A percentile compares a stretch with the other conserved stretches of the same genome.
Conservation (phyloP, 2,329 filamentous ascomycete species). For the Teratosphaeria gauchensis region DNA sequence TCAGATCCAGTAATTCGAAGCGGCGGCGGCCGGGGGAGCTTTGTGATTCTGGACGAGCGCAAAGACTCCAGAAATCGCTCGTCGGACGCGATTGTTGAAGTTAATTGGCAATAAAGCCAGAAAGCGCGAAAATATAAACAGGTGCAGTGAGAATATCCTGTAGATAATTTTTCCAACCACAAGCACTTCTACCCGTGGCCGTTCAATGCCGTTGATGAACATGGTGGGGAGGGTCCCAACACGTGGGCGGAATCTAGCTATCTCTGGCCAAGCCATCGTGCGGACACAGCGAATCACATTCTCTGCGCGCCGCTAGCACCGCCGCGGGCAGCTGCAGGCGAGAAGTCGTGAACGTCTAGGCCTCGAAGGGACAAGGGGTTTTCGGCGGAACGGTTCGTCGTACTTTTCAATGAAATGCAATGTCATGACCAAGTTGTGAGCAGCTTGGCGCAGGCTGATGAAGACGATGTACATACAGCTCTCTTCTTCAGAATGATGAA, state of each 20-base stretch:
- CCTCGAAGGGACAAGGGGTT: background rate
- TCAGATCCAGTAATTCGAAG: background rate
- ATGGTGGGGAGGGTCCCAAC: background rate
- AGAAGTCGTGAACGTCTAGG: background rate
- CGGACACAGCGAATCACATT: too few species aligned
- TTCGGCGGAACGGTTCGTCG: too few species aligned
- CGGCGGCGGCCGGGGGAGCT: constrained; percentile 29
- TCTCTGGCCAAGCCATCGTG: background rate
- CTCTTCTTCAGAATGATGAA: too few species aligned
- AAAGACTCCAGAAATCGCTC: constrained; percentile 51
- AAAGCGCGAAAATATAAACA: background rate
- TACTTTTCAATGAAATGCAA: too few species aligned
- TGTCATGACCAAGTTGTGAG: too few species aligned
- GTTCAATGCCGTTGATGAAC: background rate
- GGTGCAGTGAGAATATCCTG: background rate
- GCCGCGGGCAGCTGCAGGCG: background rate
- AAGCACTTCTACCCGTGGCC: background rate
- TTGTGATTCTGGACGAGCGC: constrained; percentile 41
- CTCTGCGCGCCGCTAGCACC: too few species aligned
- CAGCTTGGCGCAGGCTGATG: too few species aligned
- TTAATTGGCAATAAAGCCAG: background rate
- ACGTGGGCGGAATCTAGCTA: background rate
- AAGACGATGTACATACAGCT: too few species aligned
- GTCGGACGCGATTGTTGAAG: constrained; percentile 11
- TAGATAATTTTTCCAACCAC: background rate